Evolutionary conservation across 495 filamentous ascomycete genomes (phyloP).

Genomic region (Penicillium daleae): DNA sequence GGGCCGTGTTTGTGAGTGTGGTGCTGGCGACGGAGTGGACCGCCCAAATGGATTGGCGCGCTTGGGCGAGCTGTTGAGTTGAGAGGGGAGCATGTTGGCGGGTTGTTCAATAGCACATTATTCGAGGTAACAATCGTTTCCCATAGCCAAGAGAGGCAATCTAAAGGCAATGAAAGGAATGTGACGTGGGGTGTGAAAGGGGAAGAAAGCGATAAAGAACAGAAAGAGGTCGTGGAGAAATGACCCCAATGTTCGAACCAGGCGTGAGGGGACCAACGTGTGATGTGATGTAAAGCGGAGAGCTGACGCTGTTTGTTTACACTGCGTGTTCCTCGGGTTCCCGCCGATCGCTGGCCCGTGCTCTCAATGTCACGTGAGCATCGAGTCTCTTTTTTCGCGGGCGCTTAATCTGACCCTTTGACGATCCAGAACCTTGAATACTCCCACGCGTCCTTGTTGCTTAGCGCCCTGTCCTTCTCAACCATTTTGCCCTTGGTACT

Average conservation of each 20-base stretch:
- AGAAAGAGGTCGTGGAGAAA: conserved; percentile 11
- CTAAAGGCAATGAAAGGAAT: conserved; percentile 1
- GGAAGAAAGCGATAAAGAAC: conserved; percentile 13
- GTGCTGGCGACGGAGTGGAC: conserved; percentile 61
- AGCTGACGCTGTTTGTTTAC: conserved; percentile 47
- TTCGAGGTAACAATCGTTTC: conserved; percentile 24
- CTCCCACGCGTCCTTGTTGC: background rate
- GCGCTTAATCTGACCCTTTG: conserved; percentile 18
- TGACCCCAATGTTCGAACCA: conserved; percentile 8
- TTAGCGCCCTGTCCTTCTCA: background rate
- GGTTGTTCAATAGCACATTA: conserved; percentile 40
- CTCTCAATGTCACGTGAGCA: conserved; percentile 33
- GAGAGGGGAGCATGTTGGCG: conserved; percentile 48
- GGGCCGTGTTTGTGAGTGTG: conserved; percentile 57
- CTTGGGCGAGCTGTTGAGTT: conserved; percentile 55
- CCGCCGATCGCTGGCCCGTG: conserved; percentile 42
- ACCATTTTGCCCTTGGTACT: background rate
- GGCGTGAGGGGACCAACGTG: conserved; percentile 11
- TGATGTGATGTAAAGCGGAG: conserved; percentile 30
- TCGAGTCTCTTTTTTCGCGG: conserved; percentile 24
- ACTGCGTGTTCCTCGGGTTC: conserved; percentile 43
- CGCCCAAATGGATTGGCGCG: conserved; percentile 77
- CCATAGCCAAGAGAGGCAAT: conserved; percentile 20
- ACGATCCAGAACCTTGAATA: background rate
- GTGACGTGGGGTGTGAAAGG: background rate